Conservation (phyloP, 768 basidiomycete species). For the Cystobasidiopsis lactophilus region DNA sequence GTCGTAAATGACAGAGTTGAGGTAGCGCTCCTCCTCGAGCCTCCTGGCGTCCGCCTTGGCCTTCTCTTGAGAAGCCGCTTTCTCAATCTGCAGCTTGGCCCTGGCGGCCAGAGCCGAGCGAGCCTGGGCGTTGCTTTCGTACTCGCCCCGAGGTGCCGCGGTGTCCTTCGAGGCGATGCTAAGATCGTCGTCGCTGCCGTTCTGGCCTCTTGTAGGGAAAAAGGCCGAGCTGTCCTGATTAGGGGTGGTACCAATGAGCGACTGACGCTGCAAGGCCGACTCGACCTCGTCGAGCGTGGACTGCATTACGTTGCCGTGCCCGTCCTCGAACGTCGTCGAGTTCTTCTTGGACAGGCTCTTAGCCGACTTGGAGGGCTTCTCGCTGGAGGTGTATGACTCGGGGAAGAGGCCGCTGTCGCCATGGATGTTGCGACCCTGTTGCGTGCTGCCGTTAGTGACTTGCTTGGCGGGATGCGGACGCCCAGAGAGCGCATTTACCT, state of each 20-base stretch:
- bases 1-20: conserved; percentile 9
- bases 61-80: conserved; percentile 18
- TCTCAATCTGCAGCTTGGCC: conserved; percentile 24
- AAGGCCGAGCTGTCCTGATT: background rate
- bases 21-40: conserved; percentile 14
- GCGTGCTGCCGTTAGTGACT: background rate
- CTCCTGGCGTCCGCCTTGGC: conserved; percentile 16
- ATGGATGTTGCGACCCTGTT: conserved; percentile 54
- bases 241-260: background rate
- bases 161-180: conserved; percentile 2
- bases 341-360: background rate
- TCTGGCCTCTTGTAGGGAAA: conserved; percentile 30
- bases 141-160: conserved; percentile 13
- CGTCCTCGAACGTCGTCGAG: background rate
- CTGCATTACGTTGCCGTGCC: background rate
- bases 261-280: background rate
- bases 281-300: background rate
- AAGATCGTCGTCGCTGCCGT: conserved; percentile 12
- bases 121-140: conserved; percentile 14
- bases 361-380: conserved; percentile 27
- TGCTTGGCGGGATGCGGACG: background rate
- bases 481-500: conserved; percentile 29
- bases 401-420: conserved; percentile 85
- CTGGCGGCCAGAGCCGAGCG: conserved; percentile 26
- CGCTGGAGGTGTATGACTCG: conserved; percentile 54